These are phyloP conservation scores for Calonectria pauciramosa DNA, from an alignment of 2,329 filamentous ascomycete genomes.

Conservation along the genomic window DNA sequence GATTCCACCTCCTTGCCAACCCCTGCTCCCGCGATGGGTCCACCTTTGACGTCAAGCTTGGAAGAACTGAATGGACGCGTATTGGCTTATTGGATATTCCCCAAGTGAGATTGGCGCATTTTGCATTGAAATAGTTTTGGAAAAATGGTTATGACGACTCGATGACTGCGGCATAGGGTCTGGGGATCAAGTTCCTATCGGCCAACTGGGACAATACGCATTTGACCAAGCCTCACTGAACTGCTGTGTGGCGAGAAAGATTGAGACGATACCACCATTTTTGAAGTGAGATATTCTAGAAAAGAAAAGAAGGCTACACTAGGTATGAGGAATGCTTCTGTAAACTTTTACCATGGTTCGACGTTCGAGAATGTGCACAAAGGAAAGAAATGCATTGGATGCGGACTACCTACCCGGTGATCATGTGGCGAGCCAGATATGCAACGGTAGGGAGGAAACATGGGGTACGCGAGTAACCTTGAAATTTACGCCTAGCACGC, in stretches of 20 bases:
- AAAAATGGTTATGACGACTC: background rate
- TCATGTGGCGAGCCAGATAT: background rate
- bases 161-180: background rate
- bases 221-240: background rate
- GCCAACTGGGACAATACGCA: background rate
- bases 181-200: background rate
- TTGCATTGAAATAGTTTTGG: no score
- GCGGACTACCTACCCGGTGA: background rate
- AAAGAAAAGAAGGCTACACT: background rate
- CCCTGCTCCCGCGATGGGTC: conserved; percentile 11
- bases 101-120: background rate
- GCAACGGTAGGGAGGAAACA: background rate
- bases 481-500: background rate
- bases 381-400: background rate
- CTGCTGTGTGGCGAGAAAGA: background rate
- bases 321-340: background rate
- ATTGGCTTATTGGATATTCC: background rate
- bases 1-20: background rate
- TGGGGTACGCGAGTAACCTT: background rate
- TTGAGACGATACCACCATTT: background rate
- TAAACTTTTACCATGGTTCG: background rate
- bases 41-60: conserved; percentile 8
- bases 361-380: background rate
- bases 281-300: background rate
- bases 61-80: background rate